These are phyloP conservation scores for Rhodotorula mucilaginosa DNA, from an alignment of 1,284 basidiomycete species.

Conservation along the genomic window DNA sequence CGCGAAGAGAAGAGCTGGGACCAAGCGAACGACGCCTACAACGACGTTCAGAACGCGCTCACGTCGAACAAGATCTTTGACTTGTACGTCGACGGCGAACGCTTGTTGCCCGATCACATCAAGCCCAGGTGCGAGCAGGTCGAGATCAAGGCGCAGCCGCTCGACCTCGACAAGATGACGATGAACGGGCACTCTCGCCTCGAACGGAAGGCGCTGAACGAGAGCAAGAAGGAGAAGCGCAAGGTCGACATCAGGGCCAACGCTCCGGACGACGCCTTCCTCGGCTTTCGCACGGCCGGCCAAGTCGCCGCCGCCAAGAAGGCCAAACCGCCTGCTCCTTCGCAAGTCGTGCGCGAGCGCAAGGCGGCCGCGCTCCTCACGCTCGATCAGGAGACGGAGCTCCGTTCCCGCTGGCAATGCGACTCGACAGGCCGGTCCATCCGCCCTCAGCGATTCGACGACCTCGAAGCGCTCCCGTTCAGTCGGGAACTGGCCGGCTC, in stretches of 20 bases:
- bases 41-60: constrained; percentile 85
- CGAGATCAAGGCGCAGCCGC: constrained; percentile 57
- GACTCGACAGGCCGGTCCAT: constrained; percentile 6
- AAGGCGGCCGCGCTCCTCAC: constrained; percentile 24
- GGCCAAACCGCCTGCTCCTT: constrained; percentile 19
- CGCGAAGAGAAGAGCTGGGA: constrained; percentile 87
- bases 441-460: constrained; percentile 9
- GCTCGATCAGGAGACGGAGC: constrained; percentile 20
- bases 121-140: constrained; percentile 77
- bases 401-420: constrained; percentile 30
- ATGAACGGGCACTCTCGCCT: constrained; percentile 23
- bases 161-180: constrained; percentile 45
- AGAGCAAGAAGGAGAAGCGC: constrained; percentile 32
- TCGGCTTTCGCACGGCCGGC: constrained; percentile 40
- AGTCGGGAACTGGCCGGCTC: constrained; percentile 10
- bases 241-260: constrained; percentile 45
- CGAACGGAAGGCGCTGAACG: constrained; percentile 35
- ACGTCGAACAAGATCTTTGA: constrained; percentile 79
- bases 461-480: constrained; percentile 22
- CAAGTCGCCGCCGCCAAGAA: constrained; percentile 22
- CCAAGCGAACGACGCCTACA: constrained; percentile 82
- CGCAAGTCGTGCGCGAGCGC: constrained; percentile 29
- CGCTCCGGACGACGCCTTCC: constrained; percentile 43
- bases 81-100: constrained; percentile 85
- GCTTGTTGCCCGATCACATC: constrained; percentile 74